Conservation (phyloP, 306 rosid genomes). For the Styphnolobium japonicum region DNA sequence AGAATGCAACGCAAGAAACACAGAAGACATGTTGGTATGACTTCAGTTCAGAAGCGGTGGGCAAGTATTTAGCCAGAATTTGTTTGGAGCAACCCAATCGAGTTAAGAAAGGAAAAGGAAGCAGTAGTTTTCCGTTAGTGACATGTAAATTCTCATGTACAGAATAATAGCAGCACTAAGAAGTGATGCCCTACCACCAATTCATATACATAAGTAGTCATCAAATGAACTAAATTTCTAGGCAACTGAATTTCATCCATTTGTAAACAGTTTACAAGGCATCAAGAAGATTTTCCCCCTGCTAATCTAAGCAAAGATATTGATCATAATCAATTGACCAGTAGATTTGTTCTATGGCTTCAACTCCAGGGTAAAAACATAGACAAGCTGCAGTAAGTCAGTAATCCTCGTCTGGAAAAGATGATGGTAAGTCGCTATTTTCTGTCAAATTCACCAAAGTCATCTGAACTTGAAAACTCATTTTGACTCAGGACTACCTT, state of each 20-base stretch:
- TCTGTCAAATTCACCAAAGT: conserved; percentile 25
- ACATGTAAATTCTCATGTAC: conserved; percentile 38
- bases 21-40: not conserved
- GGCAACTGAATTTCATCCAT: conserved; percentile 51
- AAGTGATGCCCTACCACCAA: conserved; percentile 32
- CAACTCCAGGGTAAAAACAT: conserved; percentile 25
- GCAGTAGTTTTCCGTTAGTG: not conserved
- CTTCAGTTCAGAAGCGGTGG: not conserved
- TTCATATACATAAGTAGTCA: conserved; percentile 42
- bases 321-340: conserved; percentile 31
- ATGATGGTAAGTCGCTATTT: conserved; percentile 6
- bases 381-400: conserved; percentile 17
- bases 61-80: not conserved
- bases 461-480: conserved; percentile 25
- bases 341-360: conserved; percentile 18
- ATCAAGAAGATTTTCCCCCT: conserved; percentile 38
- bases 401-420: conserved; percentile 33
- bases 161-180: conserved; percentile 37
- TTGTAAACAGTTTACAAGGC: conserved; percentile 61
- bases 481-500: conserved; percentile 13
- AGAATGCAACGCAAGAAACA: not conserved
- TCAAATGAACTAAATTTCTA: conserved; percentile 40
- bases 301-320: conserved; percentile 35
- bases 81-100: not conserved
- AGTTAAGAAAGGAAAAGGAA: not conserved